Percentiles rank a stretch among this genome's conserved stretches.
Evolutionary conservation across 2,329 filamentous ascomycete genomes (phyloP).

Genomic region (Nigrograna mackinnonii): DNA sequence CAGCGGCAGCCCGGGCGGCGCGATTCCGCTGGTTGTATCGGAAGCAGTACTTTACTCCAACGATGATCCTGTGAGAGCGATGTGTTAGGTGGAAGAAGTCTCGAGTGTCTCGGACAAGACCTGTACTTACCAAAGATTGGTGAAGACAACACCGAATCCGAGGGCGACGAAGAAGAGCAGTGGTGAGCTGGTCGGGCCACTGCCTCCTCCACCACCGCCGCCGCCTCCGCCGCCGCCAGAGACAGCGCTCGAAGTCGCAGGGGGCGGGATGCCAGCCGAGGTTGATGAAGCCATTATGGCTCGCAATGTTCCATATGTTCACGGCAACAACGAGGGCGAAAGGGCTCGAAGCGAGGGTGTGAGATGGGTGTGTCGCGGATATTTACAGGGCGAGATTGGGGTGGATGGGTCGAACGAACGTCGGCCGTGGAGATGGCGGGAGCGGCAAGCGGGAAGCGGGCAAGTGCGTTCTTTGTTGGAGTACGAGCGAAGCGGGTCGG

Average conservation of each 20-base stretch:
- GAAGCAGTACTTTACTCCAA: slow-evolving; percentile 99
- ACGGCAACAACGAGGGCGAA: slow-evolving; percentile 6
- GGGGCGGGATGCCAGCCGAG: slow-evolving; percentile 10
- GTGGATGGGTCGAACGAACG: slow-evolving; percentile 1
- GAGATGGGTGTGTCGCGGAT: slow-evolving; percentile 7
- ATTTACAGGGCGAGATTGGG: slow-evolving; percentile 10
- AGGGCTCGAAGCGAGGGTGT: neutral
- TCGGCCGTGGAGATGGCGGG: slow-evolving; percentile 8
- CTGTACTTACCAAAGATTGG: slow-evolving; percentile 85
- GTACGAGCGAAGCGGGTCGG: no score
- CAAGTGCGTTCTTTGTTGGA: slow-evolving; percentile 15
- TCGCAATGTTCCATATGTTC: slow-evolving; percentile 18
- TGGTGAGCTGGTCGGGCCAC: slow-evolving; percentile 68
- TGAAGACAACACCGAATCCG: slow-evolving; percentile 97
- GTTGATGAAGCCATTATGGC: slow-evolving; percentile 25
- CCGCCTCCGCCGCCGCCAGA: slow-evolving; percentile 21
- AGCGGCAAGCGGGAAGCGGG: slow-evolving; percentile 9
- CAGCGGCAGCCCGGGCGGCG: slow-evolving; percentile 72
- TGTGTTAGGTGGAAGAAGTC: slow-evolving; percentile 21
- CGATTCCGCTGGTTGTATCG: slow-evolving; percentile 95
- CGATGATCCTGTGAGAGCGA: slow-evolving; percentile 78
- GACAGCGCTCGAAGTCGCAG: slow-evolving; percentile 10
- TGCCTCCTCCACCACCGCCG: slow-evolving; percentile 32
- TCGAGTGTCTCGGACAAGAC: neutral
- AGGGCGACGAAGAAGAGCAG: slow-evolving; percentile 92